These are phyloP conservation scores for Kondoa subrosea DNA, from an alignment of 768 basidiomycete species.

Conservation along the genomic window DNA sequence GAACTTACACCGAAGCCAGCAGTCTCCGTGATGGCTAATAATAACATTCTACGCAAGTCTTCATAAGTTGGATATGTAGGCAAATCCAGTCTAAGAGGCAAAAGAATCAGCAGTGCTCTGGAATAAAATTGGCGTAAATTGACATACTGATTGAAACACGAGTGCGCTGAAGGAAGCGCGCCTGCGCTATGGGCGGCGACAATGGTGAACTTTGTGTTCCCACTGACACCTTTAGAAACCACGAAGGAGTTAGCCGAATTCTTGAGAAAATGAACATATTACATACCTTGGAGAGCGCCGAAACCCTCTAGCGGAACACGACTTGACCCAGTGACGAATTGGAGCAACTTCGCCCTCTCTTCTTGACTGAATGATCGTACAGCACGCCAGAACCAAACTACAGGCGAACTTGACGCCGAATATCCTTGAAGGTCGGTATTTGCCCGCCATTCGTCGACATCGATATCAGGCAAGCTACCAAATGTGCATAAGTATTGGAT, in stretches of 20 bases:
- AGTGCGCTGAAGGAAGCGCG: slow-evolving; percentile 22
- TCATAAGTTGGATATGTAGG: slow-evolving; percentile 92
- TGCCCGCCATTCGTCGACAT: slow-evolving; percentile 91
- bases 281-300: slow-evolving; percentile 56
- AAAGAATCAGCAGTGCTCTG: not conserved
- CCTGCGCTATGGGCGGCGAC: slow-evolving; percentile 15
- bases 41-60: slow-evolving; percentile 74
- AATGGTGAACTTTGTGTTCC: slow-evolving; percentile 24
- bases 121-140: not conserved
- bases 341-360: slow-evolving; percentile 87
- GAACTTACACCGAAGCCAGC: slow-evolving; percentile 81
- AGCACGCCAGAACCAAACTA: slow-evolving; percentile 99
- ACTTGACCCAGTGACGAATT: slow-evolving; percentile 59
- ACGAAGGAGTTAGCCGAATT: slow-evolving; percentile 31
- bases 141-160: slow-evolving; percentile 28
- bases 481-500: not conserved
- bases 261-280: not conserved
- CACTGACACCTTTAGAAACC: slow-evolving; percentile 27
- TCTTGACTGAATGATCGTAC: slow-evolving; percentile 93
- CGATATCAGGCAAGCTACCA: slow-evolving; percentile 61
- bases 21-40: slow-evolving; percentile 85
- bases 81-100: slow-evolving; percentile 40
- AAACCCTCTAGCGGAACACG: slow-evolving; percentile 53
- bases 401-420: slow-evolving; percentile 62
- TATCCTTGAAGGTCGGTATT: slow-evolving; percentile 84